Percentiles rank a stretch among this genome's conserved stretches.
Evolutionary conservation across 306 rosid genomes (phyloP).

Genomic region (Mimosa bimucronata): DNA sequence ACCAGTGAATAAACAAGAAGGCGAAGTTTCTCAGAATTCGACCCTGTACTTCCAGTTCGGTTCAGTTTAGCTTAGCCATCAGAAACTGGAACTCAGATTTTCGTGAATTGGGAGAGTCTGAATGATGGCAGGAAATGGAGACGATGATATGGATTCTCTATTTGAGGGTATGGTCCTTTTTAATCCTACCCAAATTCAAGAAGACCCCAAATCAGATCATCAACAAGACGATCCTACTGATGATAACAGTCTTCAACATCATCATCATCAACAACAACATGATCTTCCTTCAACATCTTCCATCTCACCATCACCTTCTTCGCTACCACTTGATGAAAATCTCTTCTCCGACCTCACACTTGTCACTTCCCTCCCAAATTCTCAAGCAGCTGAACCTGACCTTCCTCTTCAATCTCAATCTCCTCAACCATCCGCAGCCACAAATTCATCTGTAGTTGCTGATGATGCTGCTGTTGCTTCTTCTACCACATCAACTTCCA

Average conservation of each 20-base stretch:
- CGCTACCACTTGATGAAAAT: conserved; percentile 79
- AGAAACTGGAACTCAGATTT: neutral
- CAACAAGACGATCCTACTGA: conserved; percentile 28
- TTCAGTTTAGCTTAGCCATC: neutral
- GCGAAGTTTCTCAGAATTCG: neutral
- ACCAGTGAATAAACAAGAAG: neutral
- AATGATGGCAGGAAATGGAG: conserved; percentile 42
- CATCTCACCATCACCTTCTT: conserved; percentile 28
- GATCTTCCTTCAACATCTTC: conserved; percentile 33
- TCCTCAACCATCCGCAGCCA: neutral
- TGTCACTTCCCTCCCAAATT: conserved; percentile 42
- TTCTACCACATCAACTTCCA: conserved; percentile 5
- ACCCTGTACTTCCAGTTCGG: neutral
- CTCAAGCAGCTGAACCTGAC: conserved; percentile 31
- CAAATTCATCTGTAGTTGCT: neutral
- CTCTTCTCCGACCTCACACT: conserved; percentile 82
- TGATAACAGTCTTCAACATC: conserved; percentile 27
- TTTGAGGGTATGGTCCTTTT: conserved; percentile 85
- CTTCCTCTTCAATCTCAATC: conserved; percentile 32
- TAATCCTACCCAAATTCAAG: conserved; percentile 46
- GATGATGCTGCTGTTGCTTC: conserved; percentile 18
- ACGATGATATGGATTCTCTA: conserved; percentile 67
- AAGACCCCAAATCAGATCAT: conserved; percentile 25
- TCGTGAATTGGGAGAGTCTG: conserved; percentile 4
- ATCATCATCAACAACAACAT: too few species aligned